These are phyloP conservation scores for Marasmius fiardii DNA, from an alignment of 1,284 basidiomycete species.

Conservation along the genomic window DNA sequence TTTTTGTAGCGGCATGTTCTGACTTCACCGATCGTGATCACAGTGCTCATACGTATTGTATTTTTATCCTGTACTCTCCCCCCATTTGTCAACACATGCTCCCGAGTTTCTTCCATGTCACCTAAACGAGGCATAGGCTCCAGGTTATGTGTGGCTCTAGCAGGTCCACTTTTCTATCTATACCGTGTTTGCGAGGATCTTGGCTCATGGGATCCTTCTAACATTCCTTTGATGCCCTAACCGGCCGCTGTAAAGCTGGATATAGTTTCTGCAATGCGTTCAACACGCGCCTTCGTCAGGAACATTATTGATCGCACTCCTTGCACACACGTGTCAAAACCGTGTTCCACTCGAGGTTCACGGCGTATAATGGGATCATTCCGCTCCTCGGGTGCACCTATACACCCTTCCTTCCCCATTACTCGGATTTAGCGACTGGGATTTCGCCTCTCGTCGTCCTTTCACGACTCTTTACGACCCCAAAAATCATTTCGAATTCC, in stretches of 20 bases:
- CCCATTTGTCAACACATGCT: neutral
- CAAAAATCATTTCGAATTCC: neutral
- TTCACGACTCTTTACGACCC: neutral
- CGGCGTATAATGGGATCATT: slow-evolving; percentile 1
- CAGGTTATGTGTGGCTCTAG: neutral
- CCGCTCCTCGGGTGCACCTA: neutral
- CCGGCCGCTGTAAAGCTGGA: neutral
- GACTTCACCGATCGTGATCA: neutral
- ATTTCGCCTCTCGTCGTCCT: neutral
- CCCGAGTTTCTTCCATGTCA: neutral
- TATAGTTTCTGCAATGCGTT: neutral
- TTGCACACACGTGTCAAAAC: slow-evolving; percentile 10
- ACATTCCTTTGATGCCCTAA: neutral
- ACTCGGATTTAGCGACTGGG: neutral
- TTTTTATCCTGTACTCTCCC: neutral
- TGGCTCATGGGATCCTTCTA: neutral
- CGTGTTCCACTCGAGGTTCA: slow-evolving; percentile 3
- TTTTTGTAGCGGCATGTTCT: neutral
- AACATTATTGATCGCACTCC: neutral
- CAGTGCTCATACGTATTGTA: neutral
- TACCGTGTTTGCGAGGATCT: neutral
- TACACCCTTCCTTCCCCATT: neutral
- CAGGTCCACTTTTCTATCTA: neutral
- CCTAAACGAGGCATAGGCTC: neutral
- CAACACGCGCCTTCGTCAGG: slow-evolving; percentile 1